Conservation (phyloP, 1,284 basidiomycete genomes). For the Ustanciosporium gigantosporum region DNA sequence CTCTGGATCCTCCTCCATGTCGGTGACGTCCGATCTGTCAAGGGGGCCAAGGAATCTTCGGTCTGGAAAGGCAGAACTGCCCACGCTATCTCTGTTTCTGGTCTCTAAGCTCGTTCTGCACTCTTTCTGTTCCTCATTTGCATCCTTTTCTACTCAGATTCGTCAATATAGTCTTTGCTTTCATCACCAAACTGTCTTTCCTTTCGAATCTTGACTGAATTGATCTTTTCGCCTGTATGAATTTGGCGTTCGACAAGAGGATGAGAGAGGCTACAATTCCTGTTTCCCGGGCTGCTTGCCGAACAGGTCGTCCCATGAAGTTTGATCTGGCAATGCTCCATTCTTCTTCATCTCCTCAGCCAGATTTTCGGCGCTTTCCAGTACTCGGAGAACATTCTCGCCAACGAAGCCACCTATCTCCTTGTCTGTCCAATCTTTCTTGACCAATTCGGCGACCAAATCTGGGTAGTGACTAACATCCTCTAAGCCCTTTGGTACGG, state of each 20-base stretch:
- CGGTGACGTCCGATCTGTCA: constrained; percentile 53
- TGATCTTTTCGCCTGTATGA: no score
- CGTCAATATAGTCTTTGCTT: no score
- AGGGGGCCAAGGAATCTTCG: constrained; percentile 15
- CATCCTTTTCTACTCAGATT: no score
- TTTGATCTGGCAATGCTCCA: constrained; percentile 23
- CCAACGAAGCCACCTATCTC: constrained; percentile 26
- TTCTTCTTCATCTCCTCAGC: constrained; percentile 14
- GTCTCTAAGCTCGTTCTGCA: constrained; percentile 14
- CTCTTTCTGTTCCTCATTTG: no score
- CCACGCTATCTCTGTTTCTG: constrained; percentile 21
- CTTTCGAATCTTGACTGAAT: no score
- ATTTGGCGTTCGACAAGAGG: no score
- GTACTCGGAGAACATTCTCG: constrained; percentile 30
- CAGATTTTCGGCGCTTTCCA: constrained; percentile 17
- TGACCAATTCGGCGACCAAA: constrained; percentile 18
- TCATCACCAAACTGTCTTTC: no score
- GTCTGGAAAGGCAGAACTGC: constrained; percentile 27
- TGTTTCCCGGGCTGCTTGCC: no score
- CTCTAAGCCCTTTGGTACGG: constrained; percentile 15
- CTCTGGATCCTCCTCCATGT: constrained; percentile 61
- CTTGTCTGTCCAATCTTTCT: constrained; percentile 23
- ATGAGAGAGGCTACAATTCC: no score
- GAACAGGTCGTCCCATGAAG: constrained; percentile 27
- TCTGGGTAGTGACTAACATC: constrained; percentile 33